Conservation (phyloP, 2,329 filamentous ascomycete genomes). For the Stromatinia cepivora region DNA sequence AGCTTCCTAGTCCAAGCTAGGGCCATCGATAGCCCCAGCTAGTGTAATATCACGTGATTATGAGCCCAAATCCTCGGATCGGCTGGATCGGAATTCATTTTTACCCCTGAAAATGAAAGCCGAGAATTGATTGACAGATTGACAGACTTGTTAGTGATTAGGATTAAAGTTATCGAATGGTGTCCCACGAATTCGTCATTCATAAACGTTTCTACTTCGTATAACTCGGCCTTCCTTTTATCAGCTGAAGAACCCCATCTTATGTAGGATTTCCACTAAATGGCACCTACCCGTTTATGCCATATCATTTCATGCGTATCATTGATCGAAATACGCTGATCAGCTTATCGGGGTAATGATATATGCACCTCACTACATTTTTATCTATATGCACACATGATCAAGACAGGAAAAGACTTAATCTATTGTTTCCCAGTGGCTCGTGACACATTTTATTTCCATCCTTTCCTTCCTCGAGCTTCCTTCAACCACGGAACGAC, state of each 20-base stretch:
- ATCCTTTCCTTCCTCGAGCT: constrained; percentile 18
- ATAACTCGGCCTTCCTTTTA: constrained; percentile 11
- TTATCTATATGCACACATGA: neutral
- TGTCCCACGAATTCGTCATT: constrained; percentile 22
- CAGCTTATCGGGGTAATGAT: constrained; percentile 6
- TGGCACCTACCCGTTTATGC: neutral
- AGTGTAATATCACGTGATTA: rapidly evolving
- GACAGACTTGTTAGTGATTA: constrained; percentile 2
- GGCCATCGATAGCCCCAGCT: neutral
- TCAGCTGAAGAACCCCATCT: constrained; percentile 15
- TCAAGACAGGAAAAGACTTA: neutral
- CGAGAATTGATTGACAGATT: constrained; percentile 15
- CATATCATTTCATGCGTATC: constrained; percentile 14
- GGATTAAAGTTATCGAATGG: constrained; percentile 20
- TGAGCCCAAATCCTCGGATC: neutral
- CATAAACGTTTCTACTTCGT: constrained; percentile 3
- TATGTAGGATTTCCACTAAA: constrained; percentile 7
- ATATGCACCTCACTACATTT: neutral
- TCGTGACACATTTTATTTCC: constrained; percentile 13
- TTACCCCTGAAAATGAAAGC: constrained; percentile 21
- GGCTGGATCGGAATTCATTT: neutral
- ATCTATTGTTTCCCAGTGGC: constrained; percentile 12
- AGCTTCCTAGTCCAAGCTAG: neutral
- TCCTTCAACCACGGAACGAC: constrained; percentile 12
- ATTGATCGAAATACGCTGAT: constrained; percentile 13